Base-by-base conservation (phyloP, 345 rosid genomes). In the Salix brachista region DNA sequence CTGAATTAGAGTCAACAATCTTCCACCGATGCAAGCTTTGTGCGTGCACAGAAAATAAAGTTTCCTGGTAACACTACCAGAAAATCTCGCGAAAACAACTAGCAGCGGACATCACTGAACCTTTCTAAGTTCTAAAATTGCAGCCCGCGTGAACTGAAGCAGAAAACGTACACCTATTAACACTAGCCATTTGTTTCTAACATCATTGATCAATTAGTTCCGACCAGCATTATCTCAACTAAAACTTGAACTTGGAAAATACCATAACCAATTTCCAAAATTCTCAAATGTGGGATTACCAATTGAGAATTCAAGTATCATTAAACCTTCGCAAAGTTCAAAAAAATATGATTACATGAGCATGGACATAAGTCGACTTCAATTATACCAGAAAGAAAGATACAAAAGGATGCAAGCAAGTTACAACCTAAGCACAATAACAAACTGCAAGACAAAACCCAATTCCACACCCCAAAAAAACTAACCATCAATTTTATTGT, bases 331-430 rank as follows among this genome's bases (percentile, higher is more conserved):
- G 26, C 56, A 61, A 21, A 44, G 12, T 30, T 65, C 8, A 39
- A 14, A 64, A 64, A 23, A 70, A 37, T 32, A 2, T 13, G 28
- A 71, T 54, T 10, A 54, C 65, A 4, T 5, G 26, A 8, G 36
- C 48, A 28, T 17, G 44, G 9, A 58, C 66, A 72, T 72, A 14
- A 41, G 44, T 52, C 73, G 30, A 58, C 50, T 39, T 61, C 54
- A 36, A 61, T 21, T 36, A 34, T 34, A 10, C 6, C 9, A 13
- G 64, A 13, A 66, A 16, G 41, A 34, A 50, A 13, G 44, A 30
- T 66, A 36, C 71, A 75, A 66, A 11, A 48, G 48, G 65, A 52
- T 50, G 62, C 19, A 64, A 50, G 25, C 69, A 75, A 66, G 32
- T 26, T 42, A 48, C 69, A 48, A 72, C 30, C 65, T 50, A 54